Percentiles rank a stretch among this genome's conserved stretches.
Evolutionary conservation across 2,329 filamentous ascomycete genomes (phyloP).

Genomic region (Aspergillus ruber): DNA sequence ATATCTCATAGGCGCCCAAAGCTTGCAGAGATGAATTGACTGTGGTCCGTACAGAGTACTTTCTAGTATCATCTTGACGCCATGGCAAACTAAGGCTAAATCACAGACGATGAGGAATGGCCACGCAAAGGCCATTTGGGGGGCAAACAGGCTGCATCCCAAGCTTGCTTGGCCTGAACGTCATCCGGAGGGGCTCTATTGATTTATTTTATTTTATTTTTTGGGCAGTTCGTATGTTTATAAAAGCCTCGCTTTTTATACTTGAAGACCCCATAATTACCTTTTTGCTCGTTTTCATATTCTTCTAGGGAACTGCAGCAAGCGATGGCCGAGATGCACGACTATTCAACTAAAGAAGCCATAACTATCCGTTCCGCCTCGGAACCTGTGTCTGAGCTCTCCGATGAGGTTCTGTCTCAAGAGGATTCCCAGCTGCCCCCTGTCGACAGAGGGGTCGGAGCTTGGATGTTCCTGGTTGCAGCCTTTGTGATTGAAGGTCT

Average conservation of each 20-base stretch:
- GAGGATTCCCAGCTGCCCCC: constrained; percentile 18
- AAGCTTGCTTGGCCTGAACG: not conserved
- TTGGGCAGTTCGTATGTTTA: no score
- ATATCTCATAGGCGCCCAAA: not conserved
- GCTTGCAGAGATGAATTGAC: not conserved
- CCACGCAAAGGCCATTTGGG: not conserved
- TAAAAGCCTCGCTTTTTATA: no score
- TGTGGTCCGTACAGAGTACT: no score
- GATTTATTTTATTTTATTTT: no score
- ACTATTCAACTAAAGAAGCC: not conserved
- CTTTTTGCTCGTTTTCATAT: no score
- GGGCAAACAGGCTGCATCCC: not conserved
- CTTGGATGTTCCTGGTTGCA: constrained; percentile 44
- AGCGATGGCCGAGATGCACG: not conserved
- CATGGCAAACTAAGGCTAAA: not conserved
- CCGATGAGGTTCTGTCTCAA: not conserved
- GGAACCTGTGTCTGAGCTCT: not conserved
- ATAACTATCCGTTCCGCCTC: not conserved
- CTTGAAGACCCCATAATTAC: no score
- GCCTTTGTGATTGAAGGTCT: constrained; percentile 49
- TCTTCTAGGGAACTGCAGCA: no score
- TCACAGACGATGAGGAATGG: not conserved
- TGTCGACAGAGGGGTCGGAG: constrained; percentile 33
- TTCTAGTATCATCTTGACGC: not conserved
- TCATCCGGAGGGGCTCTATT: no score